Conservation (phyloP, 2,329 filamentous ascomycete species). For the Cladophialophora carrionii region DNA sequence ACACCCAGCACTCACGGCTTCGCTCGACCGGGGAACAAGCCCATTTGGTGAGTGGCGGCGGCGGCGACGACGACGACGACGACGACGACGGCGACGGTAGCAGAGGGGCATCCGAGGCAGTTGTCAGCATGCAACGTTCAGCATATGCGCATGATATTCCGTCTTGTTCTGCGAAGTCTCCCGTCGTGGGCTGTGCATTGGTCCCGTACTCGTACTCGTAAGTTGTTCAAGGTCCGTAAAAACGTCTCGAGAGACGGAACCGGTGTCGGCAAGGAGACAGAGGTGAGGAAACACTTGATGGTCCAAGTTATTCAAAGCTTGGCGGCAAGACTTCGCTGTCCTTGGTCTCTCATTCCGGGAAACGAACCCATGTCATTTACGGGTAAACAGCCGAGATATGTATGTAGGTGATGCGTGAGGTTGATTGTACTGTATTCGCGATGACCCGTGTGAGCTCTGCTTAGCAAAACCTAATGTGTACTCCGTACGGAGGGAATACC, state of each 20-base stretch:
- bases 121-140: background rate
- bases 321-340: too few relatives aligned
- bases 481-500: background rate
- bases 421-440: too few relatives aligned
- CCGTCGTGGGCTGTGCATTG: background rate
- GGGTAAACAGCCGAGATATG: too few relatives aligned
- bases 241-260: background rate
- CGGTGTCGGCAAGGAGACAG: background rate
- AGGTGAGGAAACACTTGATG: too few relatives aligned
- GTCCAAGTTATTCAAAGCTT: too few relatives aligned
- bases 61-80: too few relatives aligned
- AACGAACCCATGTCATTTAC: too few relatives aligned
- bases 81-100: too few relatives aligned
- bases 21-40: background rate
- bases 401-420: too few relatives aligned
- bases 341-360: too few relatives aligned
- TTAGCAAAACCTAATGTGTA: too few relatives aligned
- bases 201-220: background rate
- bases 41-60: background rate
- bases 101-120: background rate
- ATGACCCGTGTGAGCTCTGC: background rate
- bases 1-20: background rate
- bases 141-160: background rate
- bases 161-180: background rate
- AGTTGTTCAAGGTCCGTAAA: background rate